A percentile compares a stretch with the other conserved stretches of the same genome.
Conservation (phyloP, 23 red algal genomes). For the Pyropia yezoensis region DNA sequence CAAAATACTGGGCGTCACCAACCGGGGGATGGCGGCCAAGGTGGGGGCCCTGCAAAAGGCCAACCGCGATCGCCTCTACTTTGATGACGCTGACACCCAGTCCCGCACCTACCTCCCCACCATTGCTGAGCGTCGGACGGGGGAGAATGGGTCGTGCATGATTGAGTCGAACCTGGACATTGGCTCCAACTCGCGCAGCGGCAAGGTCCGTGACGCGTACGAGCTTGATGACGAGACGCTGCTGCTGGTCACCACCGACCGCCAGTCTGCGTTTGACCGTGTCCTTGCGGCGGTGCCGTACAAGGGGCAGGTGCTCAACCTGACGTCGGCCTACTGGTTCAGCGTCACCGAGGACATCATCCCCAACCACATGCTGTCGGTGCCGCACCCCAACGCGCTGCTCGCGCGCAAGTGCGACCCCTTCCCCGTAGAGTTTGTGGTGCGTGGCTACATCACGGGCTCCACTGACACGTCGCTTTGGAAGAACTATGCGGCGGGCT, state of each 20-base stretch:
- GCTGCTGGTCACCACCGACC: conserved; percentile 91
- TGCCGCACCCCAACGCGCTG: conserved; percentile 89
- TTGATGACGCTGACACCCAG: conserved; percentile 74
- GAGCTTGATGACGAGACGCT: conserved; percentile 30
- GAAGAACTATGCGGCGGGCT: conserved; percentile 95
- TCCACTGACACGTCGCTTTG: conserved; percentile 83
- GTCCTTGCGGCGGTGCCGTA: conserved; percentile 91
- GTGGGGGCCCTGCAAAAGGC: conserved; percentile 70
- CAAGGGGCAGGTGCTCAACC: conserved; percentile 95
- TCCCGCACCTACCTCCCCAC: conserved; percentile 36
- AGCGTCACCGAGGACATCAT: conserved; percentile 71
- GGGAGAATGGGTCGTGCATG: background rate
- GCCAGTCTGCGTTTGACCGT: conserved; percentile 95
- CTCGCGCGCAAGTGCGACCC: conserved; percentile 76
- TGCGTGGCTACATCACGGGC: conserved; percentile 97
- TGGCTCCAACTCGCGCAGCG: conserved; percentile 33
- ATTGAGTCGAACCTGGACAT: conserved; percentile 10
- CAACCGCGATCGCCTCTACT: conserved; percentile 82
- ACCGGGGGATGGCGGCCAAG: conserved; percentile 33
- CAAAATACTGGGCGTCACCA: conserved; percentile 75
- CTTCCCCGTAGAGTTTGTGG: conserved; percentile 98
- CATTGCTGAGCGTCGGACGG: conserved; percentile 25
- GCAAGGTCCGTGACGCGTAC: conserved; percentile 96
- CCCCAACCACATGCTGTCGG: conserved; percentile 83
- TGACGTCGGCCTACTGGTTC: conserved; percentile 92